Conservation (phyloP, 2,329 filamentous ascomycete species). For the Colletotrichum cordylinicola region DNA sequence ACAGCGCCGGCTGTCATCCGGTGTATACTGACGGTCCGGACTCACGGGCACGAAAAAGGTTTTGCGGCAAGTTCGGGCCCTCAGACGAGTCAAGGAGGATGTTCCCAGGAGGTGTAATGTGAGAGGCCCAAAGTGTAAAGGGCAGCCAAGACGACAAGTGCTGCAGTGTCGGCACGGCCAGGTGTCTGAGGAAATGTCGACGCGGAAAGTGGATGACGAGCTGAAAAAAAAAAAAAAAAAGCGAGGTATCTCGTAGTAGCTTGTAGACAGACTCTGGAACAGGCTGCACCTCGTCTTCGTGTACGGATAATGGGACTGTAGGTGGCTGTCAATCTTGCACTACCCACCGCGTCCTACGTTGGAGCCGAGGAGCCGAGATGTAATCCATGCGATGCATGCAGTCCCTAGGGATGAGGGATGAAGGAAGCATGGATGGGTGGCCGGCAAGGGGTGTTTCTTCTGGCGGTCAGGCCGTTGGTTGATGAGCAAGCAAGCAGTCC, state of each 20-base stretch:
- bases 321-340: background rate
- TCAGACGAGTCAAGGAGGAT: background rate
- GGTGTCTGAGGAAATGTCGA: background rate
- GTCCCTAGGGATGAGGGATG: background rate
- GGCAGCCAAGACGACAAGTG: background rate
- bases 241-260: background rate
- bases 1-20: constrained; percentile 9
- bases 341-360: background rate
- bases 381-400: constrained; percentile 13
- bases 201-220: background rate
- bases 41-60: background rate
- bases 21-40: constrained; percentile 7
- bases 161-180: background rate
- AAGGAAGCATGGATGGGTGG: background rate
- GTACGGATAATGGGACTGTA: background rate
- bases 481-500: background rate
- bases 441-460: background rate
- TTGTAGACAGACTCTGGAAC: background rate
- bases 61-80: constrained; percentile 1
- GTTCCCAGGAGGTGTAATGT: background rate
- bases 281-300: background rate
- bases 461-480: background rate
- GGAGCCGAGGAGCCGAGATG: constrained; percentile 1
- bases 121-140: background rate
- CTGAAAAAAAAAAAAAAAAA: background rate